These are phyloP conservation scores for Magnaporthiopsis rhizophila DNA, from an alignment of 2,329 filamentous ascomycete genomes.

Conservation along the genomic window DNA sequence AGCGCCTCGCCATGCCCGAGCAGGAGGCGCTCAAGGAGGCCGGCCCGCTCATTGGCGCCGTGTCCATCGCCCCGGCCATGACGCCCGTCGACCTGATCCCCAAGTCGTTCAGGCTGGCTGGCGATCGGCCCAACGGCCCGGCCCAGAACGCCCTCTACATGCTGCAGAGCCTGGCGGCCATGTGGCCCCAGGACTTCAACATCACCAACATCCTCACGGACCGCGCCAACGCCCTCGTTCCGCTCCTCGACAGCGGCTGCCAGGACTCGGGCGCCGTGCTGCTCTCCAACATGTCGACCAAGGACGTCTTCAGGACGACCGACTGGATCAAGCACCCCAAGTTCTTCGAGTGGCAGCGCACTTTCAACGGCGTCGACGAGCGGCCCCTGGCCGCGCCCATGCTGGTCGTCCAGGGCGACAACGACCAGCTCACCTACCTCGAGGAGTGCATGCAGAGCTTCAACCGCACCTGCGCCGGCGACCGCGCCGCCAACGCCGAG, in stretches of 20 bases:
- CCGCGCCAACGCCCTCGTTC: conserved; percentile 2
- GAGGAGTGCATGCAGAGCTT: background rate
- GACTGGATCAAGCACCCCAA: conserved; percentile 10
- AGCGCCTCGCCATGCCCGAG: conserved; percentile 14
- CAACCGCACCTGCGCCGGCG: background rate
- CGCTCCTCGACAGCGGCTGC: conserved; percentile 11
- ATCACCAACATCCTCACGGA: conserved; percentile 13
- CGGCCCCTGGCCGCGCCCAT: conserved; percentile 15
- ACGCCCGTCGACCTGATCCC: conserved; percentile 11
- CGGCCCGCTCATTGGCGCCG: conserved; percentile 12
- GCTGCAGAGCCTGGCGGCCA: conserved; percentile 12
- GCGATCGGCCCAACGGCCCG: conserved; percentile 8
- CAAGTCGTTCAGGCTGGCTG: conserved; percentile 7
- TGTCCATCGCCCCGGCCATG: conserved; percentile 11
- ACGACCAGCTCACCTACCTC: conserved; percentile 11
- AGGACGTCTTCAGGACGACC: conserved; percentile 12
- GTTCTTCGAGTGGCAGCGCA: background rate
- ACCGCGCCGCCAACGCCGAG: background rate
- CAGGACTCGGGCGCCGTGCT: conserved; percentile 10
- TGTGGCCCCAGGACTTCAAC: conserved; percentile 11
- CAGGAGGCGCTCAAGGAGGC: conserved; percentile 9
- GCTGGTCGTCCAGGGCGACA: conserved; percentile 16
- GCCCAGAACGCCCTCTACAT: conserved; percentile 12
- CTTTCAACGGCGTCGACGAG: conserved; percentile 15
- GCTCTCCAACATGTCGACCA: conserved; percentile 9